These are phyloP conservation scores for Aspergillus bertholletiae DNA, from an alignment of 495 filamentous ascomycete genomes.

Conservation along the genomic window DNA sequence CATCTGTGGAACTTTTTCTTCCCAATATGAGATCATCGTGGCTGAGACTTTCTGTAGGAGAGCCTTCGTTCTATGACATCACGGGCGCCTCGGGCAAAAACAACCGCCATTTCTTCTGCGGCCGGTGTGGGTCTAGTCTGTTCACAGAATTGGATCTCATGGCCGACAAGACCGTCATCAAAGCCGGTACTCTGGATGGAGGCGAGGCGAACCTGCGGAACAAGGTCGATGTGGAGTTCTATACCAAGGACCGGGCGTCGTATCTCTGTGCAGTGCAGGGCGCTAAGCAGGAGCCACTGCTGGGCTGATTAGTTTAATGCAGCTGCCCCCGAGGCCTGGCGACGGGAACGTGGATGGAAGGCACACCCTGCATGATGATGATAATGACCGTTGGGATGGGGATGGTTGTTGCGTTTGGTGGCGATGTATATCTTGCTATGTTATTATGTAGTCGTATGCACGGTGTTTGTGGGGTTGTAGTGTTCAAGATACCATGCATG, in stretches of 20 bases:
- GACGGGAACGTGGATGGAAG: too few relatives aligned
- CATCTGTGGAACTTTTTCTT: too few relatives aligned
- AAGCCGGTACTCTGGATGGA: constrained; percentile 40
- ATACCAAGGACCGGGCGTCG: constrained; percentile 37
- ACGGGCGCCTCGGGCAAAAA: constrained; percentile 39
- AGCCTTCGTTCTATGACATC: constrained; percentile 33
- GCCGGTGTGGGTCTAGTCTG: constrained; percentile 38
- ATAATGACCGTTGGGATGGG: too few relatives aligned
- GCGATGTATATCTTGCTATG: too few relatives aligned
- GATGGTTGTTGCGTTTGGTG: too few relatives aligned
- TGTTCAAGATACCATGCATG: too few relatives aligned
- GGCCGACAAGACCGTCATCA: constrained; percentile 41
- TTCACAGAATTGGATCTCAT: constrained; percentile 47
- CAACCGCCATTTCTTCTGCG: constrained; percentile 50
- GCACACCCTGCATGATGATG: too few relatives aligned
- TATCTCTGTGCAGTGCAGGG: constrained; percentile 33
- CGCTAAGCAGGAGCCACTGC: constrained; percentile 38
- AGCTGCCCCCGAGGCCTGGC: too few relatives aligned
- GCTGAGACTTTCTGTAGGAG: constrained; percentile 17
- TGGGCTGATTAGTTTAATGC: too few relatives aligned
- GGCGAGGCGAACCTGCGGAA: constrained; percentile 29
- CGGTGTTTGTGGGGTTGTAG: too few relatives aligned
- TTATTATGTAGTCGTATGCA: too few relatives aligned
- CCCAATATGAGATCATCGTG: not conserved
- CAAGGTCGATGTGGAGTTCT: constrained; percentile 44